These are phyloP conservation scores for Sordariomycetes sp. DNA, from an alignment of 2,329 filamentous ascomycete genomes.

Conservation along the genomic window DNA sequence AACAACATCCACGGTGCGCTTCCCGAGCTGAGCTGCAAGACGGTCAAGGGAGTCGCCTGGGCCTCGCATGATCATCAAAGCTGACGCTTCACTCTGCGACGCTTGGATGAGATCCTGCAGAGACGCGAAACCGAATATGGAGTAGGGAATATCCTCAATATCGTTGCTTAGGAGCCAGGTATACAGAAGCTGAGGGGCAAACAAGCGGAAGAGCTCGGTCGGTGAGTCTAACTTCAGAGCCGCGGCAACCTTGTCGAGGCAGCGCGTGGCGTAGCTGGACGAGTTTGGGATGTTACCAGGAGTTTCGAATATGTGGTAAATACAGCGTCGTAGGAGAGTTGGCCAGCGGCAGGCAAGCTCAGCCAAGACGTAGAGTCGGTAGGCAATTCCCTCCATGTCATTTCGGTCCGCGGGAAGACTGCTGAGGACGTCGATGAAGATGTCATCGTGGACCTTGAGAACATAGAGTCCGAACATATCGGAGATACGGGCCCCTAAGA, in stretches of 20 bases:
- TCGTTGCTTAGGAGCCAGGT: slow-evolving; percentile 69
- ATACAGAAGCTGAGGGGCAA: slow-evolving; percentile 79
- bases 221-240: slow-evolving; percentile 55
- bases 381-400: slow-evolving; percentile 71
- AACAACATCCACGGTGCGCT: slow-evolving; percentile 47
- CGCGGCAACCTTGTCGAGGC: slow-evolving; percentile 55
- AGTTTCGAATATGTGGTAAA: slow-evolving; percentile 91
- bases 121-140: slow-evolving; percentile 69
- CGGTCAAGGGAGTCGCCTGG: slow-evolving; percentile 52
- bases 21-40: slow-evolving; percentile 47
- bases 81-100: slow-evolving; percentile 66
- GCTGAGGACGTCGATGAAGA: slow-evolving; percentile 75
- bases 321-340: slow-evolving; percentile 73
- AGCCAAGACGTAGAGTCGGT: slow-evolving; percentile 67
- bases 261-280: slow-evolving; percentile 59
- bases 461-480: slow-evolving; percentile 71
- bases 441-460: slow-evolving; percentile 70
- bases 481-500: slow-evolving; percentile 58
- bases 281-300: slow-evolving; percentile 61
- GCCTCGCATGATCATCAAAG: slow-evolving; percentile 72
- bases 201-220: slow-evolving; percentile 67
- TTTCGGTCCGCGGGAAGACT: slow-evolving; percentile 64
- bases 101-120: slow-evolving; percentile 60
- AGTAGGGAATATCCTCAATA: slow-evolving; percentile 66
- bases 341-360: slow-evolving; percentile 75